These are phyloP conservation scores for Coemansia guatemalensis DNA, from an alignment of 192 early-diverging fungal species.

Conservation along the genomic window DNA sequence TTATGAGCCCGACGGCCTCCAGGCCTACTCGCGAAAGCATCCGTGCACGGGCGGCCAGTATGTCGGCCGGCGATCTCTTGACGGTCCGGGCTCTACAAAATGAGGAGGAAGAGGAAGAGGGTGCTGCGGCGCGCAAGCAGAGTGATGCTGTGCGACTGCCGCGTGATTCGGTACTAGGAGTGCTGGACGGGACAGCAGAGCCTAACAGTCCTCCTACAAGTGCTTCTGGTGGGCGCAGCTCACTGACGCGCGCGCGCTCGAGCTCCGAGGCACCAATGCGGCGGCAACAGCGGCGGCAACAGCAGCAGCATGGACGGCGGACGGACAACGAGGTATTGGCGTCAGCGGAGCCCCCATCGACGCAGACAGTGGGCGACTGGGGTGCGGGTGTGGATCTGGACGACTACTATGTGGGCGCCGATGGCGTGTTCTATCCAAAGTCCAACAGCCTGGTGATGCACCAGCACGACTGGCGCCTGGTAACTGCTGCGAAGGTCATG, in stretches of 20 bases:
- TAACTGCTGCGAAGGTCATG: conserved; percentile 86
- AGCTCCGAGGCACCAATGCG: conserved; percentile 41
- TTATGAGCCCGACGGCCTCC: conserved; percentile 9
- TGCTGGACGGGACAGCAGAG: conserved; percentile 46
- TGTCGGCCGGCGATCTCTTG: conserved; percentile 11
- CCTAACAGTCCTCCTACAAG: conserved; percentile 18
- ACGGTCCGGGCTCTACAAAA: not conserved
- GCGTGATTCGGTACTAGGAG: conserved; percentile 35
- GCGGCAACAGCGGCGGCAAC: conserved; percentile 3
- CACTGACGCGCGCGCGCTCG: conserved; percentile 43
- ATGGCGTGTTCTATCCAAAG: conserved; percentile 53
- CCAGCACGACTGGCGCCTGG: conserved; percentile 82
- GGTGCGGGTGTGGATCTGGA: conserved; percentile 30
- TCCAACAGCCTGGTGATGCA: conserved; percentile 55
- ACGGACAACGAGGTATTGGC: not conserved
- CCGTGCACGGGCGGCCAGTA: conserved; percentile 19
- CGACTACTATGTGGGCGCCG: conserved; percentile 52
- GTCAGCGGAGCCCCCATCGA: conserved; percentile 3
- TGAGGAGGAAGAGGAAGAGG: not conserved
- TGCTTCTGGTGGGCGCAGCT: conserved; percentile 9
- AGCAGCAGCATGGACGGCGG: not conserved
- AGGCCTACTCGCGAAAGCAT: not conserved
- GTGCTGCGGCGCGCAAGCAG: not conserved
- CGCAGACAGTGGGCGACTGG: conserved; percentile 24
- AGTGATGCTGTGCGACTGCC: conserved; percentile 18